Evolutionary conservation across 495 filamentous ascomycete genomes (phyloP).

Genomic region (Podospora appendiculata): DNA sequence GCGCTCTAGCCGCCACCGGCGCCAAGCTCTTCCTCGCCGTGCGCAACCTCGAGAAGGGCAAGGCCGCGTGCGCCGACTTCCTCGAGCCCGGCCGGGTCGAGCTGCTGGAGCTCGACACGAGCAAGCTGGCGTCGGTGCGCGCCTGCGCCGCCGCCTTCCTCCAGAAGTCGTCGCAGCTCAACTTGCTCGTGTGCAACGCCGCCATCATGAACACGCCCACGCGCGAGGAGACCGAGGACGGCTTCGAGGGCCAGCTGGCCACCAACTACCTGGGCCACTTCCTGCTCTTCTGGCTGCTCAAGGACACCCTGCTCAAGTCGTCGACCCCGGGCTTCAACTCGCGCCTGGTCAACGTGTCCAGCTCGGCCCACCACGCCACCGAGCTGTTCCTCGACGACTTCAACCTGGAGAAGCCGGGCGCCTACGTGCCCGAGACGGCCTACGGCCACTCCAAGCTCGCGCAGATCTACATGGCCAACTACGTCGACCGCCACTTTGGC

Average conservation of each 20-base stretch:
- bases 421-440: conserved; percentile 18
- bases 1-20: conserved; percentile 38
- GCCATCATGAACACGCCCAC: conserved; percentile 35
- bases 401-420: conserved; percentile 24
- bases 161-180: conserved; percentile 12
- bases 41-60: conserved; percentile 30
- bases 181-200: conserved; percentile 23
- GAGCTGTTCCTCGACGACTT: conserved; percentile 36
- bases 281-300: conserved; percentile 44
- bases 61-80: neutral
- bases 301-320: conserved; percentile 31
- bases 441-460: conserved; percentile 48
- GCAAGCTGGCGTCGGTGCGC: conserved; percentile 18
- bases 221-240: conserved; percentile 29
- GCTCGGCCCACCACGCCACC: conserved; percentile 32
- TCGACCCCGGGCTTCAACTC: conserved; percentile 22
- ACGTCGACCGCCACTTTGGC: conserved; percentile 18
- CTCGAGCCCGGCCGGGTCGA: conserved; percentile 18
- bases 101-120: conserved; percentile 29
- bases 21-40: conserved; percentile 38
- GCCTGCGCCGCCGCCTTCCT: conserved; percentile 20
- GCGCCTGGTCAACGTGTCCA: conserved; percentile 26
- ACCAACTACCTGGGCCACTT: conserved; percentile 47
- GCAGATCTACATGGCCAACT: conserved; percentile 29
- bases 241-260: conserved; percentile 41